These are phyloP conservation scores for Penicillium odoratum DNA, from an alignment of 495 filamentous ascomycete genomes.

Conservation along the genomic window DNA sequence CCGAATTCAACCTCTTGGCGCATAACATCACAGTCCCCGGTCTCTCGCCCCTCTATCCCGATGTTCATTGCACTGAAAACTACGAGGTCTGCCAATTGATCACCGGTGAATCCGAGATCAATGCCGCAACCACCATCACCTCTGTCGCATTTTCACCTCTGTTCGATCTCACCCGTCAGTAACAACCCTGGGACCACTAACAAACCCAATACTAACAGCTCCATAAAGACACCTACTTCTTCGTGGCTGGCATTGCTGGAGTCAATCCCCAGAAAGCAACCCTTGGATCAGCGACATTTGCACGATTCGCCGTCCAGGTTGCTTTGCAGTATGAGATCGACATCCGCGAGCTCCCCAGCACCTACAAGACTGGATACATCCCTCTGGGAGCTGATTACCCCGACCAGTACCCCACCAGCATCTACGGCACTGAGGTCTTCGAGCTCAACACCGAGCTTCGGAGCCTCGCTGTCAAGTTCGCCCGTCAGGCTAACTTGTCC, in stretches of 20 bases:
- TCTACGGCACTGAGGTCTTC: constrained; percentile 79
- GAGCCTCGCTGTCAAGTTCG: constrained; percentile 55
- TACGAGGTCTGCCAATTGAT: constrained; percentile 62
- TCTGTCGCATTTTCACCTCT: constrained; percentile 56
- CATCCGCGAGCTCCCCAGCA: constrained; percentile 63
- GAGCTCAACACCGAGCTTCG: constrained; percentile 67
- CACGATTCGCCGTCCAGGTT: constrained; percentile 68
- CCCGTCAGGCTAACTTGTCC: constrained; percentile 53
- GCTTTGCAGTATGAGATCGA: constrained; percentile 76
- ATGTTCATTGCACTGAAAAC: constrained; percentile 61
- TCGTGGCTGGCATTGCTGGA: constrained; percentile 71
- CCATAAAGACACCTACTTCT: constrained; percentile 58
- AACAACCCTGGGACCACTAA: too few relatives aligned
- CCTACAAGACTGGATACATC: constrained; percentile 68
- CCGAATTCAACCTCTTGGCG: constrained; percentile 60
- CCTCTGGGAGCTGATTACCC: constrained; percentile 56
- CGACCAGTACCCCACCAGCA: constrained; percentile 57
- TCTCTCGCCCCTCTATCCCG: constrained; percentile 62
- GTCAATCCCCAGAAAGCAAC: constrained; percentile 67
- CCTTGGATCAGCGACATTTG: constrained; percentile 62
- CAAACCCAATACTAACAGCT: too few relatives aligned
- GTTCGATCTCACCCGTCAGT: constrained; percentile 58
- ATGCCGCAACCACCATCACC: constrained; percentile 64
- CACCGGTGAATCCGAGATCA: constrained; percentile 66
- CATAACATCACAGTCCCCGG: constrained; percentile 68